These are phyloP conservation scores for Brachypodium distachyon DNA, from an alignment of 202 grass and related monocot genomes.

Conservation along the genomic window DNA sequence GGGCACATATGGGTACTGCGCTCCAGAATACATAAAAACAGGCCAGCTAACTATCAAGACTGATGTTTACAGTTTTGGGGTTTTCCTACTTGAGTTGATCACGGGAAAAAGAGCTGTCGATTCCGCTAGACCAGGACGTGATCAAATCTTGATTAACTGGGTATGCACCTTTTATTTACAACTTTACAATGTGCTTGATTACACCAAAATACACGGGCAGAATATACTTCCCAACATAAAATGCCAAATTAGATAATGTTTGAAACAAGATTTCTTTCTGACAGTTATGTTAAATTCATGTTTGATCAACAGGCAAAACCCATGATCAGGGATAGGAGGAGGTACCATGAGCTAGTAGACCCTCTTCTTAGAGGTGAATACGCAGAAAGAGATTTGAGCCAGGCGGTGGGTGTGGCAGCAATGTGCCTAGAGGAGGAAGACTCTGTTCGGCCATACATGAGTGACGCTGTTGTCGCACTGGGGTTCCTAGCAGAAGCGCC, in stretches of 20 bases:
- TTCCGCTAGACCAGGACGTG: conserved; percentile 29
- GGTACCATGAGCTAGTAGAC: conserved; percentile 53
- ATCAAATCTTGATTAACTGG: conserved; percentile 73
- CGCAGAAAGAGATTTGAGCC: conserved; percentile 50
- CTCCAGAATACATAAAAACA: conserved; percentile 64
- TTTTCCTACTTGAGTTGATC: conserved; percentile 76
- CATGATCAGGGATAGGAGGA: conserved; percentile 55
- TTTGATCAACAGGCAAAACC: conserved; percentile 49
- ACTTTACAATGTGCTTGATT: not conserved
- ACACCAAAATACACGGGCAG: not conserved
- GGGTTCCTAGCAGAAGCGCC: conserved; percentile 40
- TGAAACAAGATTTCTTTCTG: not conserved
- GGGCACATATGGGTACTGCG: conserved; percentile 85
- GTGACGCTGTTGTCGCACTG: conserved; percentile 56
- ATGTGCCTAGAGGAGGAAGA: conserved; percentile 89
- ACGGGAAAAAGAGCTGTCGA: conserved; percentile 72
- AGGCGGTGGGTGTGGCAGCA: conserved; percentile 60
- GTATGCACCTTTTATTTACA: conserved; percentile 10
- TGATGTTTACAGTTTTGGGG: conserved; percentile 84
- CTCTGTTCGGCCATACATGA: conserved; percentile 54
- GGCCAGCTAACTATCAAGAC: conserved; percentile 64
- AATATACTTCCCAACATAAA: not conserved
- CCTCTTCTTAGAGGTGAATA: conserved; percentile 63
- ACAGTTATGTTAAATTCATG: conserved; percentile 17
- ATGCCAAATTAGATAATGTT: not conserved